A percentile compares a stretch with the other conserved stretches of the same genome.
Evolutionary conservation across 805 yeast genomes (phyloP).

Genomic region (Teunomyces funiuensis): DNA sequence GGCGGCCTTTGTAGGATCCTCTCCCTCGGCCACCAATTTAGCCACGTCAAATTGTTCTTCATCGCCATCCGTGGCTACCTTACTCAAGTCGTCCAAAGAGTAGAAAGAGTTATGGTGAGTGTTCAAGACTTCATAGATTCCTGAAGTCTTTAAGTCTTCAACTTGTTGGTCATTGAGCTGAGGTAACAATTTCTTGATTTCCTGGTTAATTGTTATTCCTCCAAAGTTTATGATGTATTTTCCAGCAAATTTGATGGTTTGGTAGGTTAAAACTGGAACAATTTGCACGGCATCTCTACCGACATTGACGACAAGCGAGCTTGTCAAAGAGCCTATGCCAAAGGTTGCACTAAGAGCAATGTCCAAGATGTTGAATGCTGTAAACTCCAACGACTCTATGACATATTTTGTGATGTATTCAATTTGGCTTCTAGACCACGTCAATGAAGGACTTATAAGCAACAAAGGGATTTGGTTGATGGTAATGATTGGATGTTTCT

Average conservation of each 20-base stretch:
- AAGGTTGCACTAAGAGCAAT: constrained; percentile 66
- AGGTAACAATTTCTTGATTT: constrained; percentile 56
- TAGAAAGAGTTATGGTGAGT: constrained; percentile 67
- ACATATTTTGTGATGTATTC: constrained; percentile 74
- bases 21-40: constrained; percentile 77
- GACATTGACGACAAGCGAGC: constrained; percentile 74
- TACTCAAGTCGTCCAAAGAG: constrained; percentile 49
- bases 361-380: constrained; percentile 71
- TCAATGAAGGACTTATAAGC: constrained; percentile 56
- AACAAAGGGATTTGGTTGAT: constrained; percentile 70
- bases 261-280: constrained; percentile 75
- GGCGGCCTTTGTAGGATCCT: constrained; percentile 33
- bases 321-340: constrained; percentile 67
- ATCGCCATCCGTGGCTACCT: constrained; percentile 21
- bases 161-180: constrained; percentile 56
- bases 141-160: constrained; percentile 70
- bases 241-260: constrained; percentile 56
- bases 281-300: constrained; percentile 77
- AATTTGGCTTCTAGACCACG: constrained; percentile 67
- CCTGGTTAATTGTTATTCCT: constrained; percentile 60
- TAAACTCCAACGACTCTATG: constrained; percentile 70
- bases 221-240: constrained; percentile 53
- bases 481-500: constrained; percentile 44
- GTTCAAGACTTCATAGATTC: constrained; percentile 75
- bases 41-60: constrained; percentile 88